Conservation (phyloP, 1,284 basidiomycete species). For the Puccinia triticina region DNA sequence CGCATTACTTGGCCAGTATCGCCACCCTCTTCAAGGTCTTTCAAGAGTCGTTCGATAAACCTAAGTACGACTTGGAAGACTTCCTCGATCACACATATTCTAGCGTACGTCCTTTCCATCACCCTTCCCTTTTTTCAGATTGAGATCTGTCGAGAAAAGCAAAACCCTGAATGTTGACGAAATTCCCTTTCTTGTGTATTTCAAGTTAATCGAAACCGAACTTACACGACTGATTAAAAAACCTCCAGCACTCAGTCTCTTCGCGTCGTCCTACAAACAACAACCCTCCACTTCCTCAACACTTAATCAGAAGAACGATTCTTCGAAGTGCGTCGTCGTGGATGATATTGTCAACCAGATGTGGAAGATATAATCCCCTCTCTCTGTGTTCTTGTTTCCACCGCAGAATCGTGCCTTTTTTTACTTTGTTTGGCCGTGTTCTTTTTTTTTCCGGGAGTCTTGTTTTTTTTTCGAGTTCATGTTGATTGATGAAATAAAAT, state of each 20-base stretch:
- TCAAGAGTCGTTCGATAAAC: constrained; percentile 88
- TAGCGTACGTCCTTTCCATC: constrained; percentile 66
- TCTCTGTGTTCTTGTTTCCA: background rate
- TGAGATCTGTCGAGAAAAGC: background rate
- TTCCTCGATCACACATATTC: constrained; percentile 94
- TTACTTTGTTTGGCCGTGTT: background rate
- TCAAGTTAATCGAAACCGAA: constrained; percentile 86
- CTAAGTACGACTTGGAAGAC: constrained; percentile 86
- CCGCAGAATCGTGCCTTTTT: background rate
- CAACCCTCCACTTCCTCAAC: constrained; percentile 52
- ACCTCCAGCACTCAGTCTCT: constrained; percentile 71
- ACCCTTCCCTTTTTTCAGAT: background rate
- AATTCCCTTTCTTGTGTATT: constrained; percentile 52
- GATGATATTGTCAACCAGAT: constrained; percentile 49
- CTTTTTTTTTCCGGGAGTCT: background rate
- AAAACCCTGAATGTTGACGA: background rate
- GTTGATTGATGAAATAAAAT: too few species aligned
- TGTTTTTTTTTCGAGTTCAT: too few species aligned
- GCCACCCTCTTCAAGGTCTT: constrained; percentile 84
- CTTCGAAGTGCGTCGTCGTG: background rate
- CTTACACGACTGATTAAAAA: constrained; percentile 72
- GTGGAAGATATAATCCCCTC: constrained; percentile 43
- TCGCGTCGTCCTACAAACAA: constrained; percentile 55
- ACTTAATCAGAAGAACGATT: constrained; percentile 24
- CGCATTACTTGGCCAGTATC: constrained; percentile 83